A percentile compares a stretch with the other conserved stretches of the same genome.
phyloP scores from a whole-genome alignment of 2,329 filamentous ascomycete genomes.

The Sarocladiaceae sp. region DNA sequence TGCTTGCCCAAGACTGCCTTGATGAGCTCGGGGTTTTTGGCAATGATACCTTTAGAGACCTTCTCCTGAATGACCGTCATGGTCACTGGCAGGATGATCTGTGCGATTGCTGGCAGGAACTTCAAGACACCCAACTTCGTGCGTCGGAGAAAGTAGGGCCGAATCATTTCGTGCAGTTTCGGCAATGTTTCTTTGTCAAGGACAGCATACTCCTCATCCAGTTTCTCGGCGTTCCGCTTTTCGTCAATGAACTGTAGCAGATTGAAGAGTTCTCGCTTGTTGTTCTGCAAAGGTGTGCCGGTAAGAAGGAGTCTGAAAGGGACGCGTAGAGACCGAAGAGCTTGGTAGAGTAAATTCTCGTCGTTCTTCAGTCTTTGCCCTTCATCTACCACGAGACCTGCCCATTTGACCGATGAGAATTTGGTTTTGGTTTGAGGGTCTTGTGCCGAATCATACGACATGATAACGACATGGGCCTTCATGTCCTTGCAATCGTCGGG shows the following conservation, averaged over 20 bases:
- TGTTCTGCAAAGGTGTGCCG: conserved; percentile 92
- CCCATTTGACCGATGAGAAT: conserved; percentile 74
- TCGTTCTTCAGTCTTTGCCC: conserved; percentile 96
- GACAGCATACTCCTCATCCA: conserved; percentile 74
- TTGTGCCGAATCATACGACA: conserved; percentile 86
- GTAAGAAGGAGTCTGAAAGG: conserved; percentile 85
- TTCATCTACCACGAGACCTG: conserved; percentile 87
- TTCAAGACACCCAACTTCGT: conserved; percentile 90
- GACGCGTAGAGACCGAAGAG: conserved; percentile 67
- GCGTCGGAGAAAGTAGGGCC: conserved; percentile 64
- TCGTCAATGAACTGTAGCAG: conserved; percentile 91
- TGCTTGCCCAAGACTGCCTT: conserved; percentile 74
- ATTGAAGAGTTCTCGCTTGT: conserved; percentile 91
- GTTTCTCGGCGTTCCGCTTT: conserved; percentile 59
- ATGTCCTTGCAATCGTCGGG: conserved; percentile 62
- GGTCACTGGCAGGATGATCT: conserved; percentile 92
- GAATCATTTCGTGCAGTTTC: conserved; percentile 77
- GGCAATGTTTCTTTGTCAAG: conserved; percentile 79
- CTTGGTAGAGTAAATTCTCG: conserved; percentile 73
- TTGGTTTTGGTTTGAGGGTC: conserved; percentile 64
- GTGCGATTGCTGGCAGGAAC: conserved; percentile 87
- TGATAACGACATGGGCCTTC: conserved; percentile 86
- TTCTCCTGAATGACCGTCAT: conserved; percentile 94
- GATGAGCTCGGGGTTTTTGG: conserved; percentile 85
- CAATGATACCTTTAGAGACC: conserved; percentile 87